phyloP scores from a whole-genome alignment of 2,329 filamentous ascomycete genomes.

The Colletotrichum euphorbiae region DNA sequence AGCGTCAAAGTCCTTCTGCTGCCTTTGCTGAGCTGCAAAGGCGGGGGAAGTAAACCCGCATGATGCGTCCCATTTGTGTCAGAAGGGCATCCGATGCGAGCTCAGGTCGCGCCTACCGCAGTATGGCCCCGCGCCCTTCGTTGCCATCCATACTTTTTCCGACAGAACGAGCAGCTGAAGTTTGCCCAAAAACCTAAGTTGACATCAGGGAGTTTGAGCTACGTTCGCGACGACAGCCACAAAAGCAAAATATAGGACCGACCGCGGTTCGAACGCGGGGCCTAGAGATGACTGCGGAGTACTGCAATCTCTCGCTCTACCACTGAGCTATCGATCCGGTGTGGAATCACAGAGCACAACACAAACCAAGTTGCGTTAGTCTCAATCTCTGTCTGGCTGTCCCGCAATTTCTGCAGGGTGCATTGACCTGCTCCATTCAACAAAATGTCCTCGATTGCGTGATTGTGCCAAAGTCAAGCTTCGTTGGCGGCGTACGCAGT shows the following conservation, averaged over 20 bases:
- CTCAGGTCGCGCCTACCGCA: too few species aligned
- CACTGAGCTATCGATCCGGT: constrained; percentile 39
- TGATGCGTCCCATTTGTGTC: constrained; percentile 14
- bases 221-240: too few species aligned
- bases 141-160: background rate
- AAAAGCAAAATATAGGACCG: constrained; percentile 28
- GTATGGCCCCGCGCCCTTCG: background rate
- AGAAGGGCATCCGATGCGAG: constrained; percentile 26
- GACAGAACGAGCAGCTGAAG: background rate
- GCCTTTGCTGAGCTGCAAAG: constrained; percentile 13
- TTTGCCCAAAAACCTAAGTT: background rate
- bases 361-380: accelerated
- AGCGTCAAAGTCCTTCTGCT: background rate
- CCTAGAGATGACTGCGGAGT: constrained; percentile 34
- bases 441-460: background rate
- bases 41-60: constrained; percentile 28
- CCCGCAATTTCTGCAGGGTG: background rate
- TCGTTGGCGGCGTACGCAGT: background rate
- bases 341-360: too few species aligned
- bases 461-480: background rate
- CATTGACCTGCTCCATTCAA: constrained; percentile 8
- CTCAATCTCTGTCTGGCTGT: background rate
- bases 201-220: too few species aligned
- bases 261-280: constrained; percentile 40
- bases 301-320: constrained; percentile 41